These are phyloP conservation scores for Agrocybe pediades DNA, from an alignment of 768 basidiomycete genomes.

Conservation along the genomic window DNA sequence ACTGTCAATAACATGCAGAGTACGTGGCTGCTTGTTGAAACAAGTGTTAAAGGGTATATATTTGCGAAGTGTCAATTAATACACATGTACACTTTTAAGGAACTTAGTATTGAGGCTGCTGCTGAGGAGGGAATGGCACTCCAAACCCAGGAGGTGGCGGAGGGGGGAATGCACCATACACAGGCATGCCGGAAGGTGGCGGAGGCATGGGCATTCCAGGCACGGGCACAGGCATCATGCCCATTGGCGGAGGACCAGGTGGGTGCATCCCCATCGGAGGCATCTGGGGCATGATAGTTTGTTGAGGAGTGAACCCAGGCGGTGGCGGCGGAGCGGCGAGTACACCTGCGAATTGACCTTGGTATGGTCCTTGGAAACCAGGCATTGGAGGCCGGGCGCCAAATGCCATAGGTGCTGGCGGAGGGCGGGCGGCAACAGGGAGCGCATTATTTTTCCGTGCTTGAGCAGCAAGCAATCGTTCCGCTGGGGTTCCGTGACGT, in stretches of 20 bases:
- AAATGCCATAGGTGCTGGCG: slow-evolving; percentile 73
- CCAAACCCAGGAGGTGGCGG: slow-evolving; percentile 52
- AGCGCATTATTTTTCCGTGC: slow-evolving; percentile 94
- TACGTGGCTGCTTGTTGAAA: neutral
- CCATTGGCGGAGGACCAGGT: slow-evolving; percentile 31
- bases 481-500: slow-evolving; percentile 95
- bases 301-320: slow-evolving; percentile 75
- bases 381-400: slow-evolving; percentile 67
- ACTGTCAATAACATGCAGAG: no score
- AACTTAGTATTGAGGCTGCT: slow-evolving; percentile 39
- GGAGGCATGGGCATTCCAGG: slow-evolving; percentile 32
- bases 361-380: slow-evolving; percentile 75
- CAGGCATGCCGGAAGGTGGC: slow-evolving; percentile 29
- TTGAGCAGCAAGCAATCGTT: slow-evolving; percentile 92
- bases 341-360: slow-evolving; percentile 93
- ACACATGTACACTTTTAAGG: neutral
- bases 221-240: no score
- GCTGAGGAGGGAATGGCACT: slow-evolving; percentile 34
- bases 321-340: slow-evolving; percentile 83
- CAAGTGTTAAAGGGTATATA: slow-evolving; percentile 7
- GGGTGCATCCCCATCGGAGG: slow-evolving; percentile 42
- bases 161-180: slow-evolving; percentile 16
- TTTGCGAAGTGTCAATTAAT: slow-evolving; percentile 1
- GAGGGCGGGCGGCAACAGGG: slow-evolving; percentile 75
- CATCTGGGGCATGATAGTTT: slow-evolving; percentile 60